These are phyloP conservation scores for Pyrenochaeta sp. DNA, from an alignment of 2,329 filamentous ascomycete species.

Conservation along the genomic window DNA sequence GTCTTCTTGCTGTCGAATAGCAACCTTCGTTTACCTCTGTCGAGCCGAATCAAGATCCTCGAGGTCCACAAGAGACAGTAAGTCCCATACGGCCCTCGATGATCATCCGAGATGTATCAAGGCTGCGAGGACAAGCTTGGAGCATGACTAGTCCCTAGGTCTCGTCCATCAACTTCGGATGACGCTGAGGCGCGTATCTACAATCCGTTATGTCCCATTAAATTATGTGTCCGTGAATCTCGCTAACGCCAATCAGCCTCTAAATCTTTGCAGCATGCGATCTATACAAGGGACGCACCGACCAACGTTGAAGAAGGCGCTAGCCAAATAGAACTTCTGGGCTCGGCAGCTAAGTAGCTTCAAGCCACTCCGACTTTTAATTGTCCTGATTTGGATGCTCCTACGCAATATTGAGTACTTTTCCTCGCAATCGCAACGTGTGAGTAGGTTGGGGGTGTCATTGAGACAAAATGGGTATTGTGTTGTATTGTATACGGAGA, in stretches of 20 bases:
- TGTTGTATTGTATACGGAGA: too few species aligned
- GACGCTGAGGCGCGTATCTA: background rate
- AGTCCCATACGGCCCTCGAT: background rate
- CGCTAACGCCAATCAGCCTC: background rate
- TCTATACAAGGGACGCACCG: background rate
- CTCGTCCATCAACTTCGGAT: background rate
- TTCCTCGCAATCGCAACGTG: background rate
- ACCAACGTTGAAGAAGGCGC: background rate
- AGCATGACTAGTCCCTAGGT: background rate
- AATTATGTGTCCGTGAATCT: background rate
- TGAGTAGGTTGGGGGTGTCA: too few species aligned
- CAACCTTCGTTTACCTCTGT: background rate
- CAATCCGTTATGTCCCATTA: background rate
- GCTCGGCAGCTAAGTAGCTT: background rate
- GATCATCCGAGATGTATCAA: conserved; percentile 1
- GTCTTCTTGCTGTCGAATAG: background rate
- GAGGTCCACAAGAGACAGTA: conserved; percentile 1
- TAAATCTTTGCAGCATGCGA: background rate
- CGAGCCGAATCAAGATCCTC: background rate
- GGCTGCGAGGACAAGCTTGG: background rate
- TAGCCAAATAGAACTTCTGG: background rate
- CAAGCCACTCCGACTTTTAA: background rate
- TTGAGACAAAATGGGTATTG: too few species aligned
- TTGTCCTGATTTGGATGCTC: background rate
- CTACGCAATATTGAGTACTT: background rate